Percentiles rank a stretch among this genome's conserved stretches.
These are phyloP conservation scores for Blumeria graminis DNA, from an alignment of 2,329 filamentous ascomycete genomes.

Conservation along the genomic window DNA sequence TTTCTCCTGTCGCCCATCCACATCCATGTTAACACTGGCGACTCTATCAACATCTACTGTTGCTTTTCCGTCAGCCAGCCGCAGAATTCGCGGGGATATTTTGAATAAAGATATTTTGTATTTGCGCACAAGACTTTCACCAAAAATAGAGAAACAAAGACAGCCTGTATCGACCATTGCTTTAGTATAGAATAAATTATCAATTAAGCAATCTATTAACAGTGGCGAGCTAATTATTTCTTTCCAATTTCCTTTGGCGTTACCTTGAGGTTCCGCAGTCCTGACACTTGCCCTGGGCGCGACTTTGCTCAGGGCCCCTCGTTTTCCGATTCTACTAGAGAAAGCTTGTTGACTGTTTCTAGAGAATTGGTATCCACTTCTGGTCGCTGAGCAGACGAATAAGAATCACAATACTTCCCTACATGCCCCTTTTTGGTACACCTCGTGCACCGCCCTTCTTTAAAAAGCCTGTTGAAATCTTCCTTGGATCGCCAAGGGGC, in stretches of 20 bases:
- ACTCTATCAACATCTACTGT: not conserved
- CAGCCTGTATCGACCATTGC: not conserved
- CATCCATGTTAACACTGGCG: not conserved
- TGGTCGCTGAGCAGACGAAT: not conserved
- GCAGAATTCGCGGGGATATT: not conserved
- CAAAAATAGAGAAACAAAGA: not conserved
- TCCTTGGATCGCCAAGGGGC: no score
- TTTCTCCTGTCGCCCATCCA: not conserved
- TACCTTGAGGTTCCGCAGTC: not conserved
- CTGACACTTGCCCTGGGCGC: not conserved
- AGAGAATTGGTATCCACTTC: not conserved
- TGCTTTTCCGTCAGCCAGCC: not conserved
- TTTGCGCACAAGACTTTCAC: slow-evolving; percentile 1
- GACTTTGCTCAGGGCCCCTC: not conserved
- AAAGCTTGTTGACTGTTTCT: not conserved
- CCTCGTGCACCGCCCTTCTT: no score
- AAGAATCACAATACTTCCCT: no score
- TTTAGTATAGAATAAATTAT: not conserved
- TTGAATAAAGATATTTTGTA: not conserved
- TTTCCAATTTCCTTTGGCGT: not conserved
- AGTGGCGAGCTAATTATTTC: not conserved
- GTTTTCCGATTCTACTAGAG: not conserved
- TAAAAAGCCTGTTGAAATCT: no score
- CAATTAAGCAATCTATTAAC: not conserved
- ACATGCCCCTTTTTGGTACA: no score